These are phyloP conservation scores for Primulina huaijiensis DNA, from an alignment of 257 asterid species.

Conservation along the genomic window DNA sequence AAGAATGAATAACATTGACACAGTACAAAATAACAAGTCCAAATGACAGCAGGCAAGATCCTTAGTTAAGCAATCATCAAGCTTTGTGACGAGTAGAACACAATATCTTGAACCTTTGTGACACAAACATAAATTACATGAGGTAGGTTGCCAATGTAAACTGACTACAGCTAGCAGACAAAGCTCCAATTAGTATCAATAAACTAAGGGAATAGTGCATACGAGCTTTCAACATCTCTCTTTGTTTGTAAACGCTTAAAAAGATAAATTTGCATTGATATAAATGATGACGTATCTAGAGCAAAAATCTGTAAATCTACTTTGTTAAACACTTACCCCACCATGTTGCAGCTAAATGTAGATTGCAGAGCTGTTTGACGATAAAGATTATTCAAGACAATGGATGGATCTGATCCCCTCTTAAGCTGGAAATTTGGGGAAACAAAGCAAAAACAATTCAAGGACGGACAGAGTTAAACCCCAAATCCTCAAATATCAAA, in stretches of 20 bases:
- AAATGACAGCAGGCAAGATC: constrained; percentile 6
- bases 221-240: neutral
- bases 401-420: constrained; percentile 87
- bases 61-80: constrained; percentile 8
- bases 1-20: neutral
- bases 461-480: constrained; percentile 10
- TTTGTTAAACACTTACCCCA: constrained; percentile 69
- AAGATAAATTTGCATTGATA: constrained; percentile 1
- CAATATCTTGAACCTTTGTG: neutral
- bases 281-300: neutral
- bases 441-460: constrained; percentile 23
- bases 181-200: neutral
- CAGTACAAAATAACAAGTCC: neutral
- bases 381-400: constrained; percentile 80
- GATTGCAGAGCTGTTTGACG: constrained; percentile 87
- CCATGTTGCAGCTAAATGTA: constrained; percentile 97
- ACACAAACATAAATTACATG: constrained; percentile 1
- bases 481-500: constrained; percentile 20
- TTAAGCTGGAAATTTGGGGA: constrained; percentile 58
- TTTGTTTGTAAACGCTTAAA: constrained; percentile 11
- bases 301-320: constrained; percentile 11
- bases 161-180: neutral
- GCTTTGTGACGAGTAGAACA: constrained; percentile 12
- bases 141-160: neutral
- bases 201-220: neutral